Evolutionary conservation across 805 yeast genomes (phyloP).

Genomic region (Blastobotrys muscicola): DNA sequence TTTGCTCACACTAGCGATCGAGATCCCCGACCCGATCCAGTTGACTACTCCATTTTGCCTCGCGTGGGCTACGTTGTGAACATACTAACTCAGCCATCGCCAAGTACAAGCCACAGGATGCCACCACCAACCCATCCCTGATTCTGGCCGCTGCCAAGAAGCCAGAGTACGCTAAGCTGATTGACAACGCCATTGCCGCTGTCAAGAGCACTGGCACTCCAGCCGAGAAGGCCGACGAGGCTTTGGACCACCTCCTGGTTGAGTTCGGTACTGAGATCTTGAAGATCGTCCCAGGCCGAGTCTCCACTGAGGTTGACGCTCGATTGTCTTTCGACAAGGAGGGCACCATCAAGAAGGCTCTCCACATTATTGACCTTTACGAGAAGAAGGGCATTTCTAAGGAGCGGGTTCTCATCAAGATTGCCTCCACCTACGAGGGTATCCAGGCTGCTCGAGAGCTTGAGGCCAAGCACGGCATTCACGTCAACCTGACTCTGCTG

Average conservation of each 20-base stretch:
- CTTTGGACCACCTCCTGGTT: constrained; percentile 86
- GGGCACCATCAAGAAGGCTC: constrained; percentile 88
- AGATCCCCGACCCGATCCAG: not conserved
- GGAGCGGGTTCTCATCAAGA: constrained; percentile 89
- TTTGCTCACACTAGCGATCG: no score
- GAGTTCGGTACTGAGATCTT: constrained; percentile 94
- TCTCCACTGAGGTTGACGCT: constrained; percentile 98
- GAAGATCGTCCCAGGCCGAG: constrained; percentile 96
- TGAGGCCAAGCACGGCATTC: constrained; percentile 83
- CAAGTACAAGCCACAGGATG: constrained; percentile 97
- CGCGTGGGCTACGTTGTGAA: no score
- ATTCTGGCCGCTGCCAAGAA: constrained; percentile 92
- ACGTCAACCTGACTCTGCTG: constrained; percentile 88
- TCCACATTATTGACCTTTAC: constrained; percentile 81
- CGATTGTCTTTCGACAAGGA: constrained; percentile 93
- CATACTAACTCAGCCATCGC: constrained; percentile 49
- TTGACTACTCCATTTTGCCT: no score
- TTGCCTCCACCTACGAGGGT: constrained; percentile 99
- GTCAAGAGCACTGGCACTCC: constrained; percentile 47
- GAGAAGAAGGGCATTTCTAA: constrained; percentile 73
- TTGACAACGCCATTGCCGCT: constrained; percentile 83
- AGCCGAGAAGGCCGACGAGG: constrained; percentile 61
- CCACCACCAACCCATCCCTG: constrained; percentile 97
- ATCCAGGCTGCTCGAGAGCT: constrained; percentile 96
- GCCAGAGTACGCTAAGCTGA: constrained; percentile 77